Evolutionary conservation across 2,329 filamentous ascomycete species (phyloP).

Genomic region (Chaetomium sp.): DNA sequence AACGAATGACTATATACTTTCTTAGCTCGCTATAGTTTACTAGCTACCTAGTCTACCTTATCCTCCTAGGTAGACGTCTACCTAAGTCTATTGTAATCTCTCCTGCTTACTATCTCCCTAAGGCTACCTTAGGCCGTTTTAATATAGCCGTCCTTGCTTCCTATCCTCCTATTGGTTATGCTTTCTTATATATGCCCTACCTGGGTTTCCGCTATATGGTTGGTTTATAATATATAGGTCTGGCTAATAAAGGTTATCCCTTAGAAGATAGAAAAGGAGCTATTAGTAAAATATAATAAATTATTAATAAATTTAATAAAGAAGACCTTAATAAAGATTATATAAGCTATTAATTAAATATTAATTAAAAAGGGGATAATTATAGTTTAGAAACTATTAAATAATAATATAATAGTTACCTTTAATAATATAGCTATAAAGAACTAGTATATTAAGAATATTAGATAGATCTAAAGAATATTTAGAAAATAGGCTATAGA

Average conservation of each 20-base stretch:
- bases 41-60: too few relatives aligned
- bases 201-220: too few relatives aligned
- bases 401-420: not conserved
- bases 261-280: not conserved
- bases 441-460: not conserved
- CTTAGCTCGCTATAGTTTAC: too few relatives aligned
- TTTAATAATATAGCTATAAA: not conserved
- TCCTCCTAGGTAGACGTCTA: too few relatives aligned
- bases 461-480: not conserved
- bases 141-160: too few relatives aligned
- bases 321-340: not conserved
- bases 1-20: too few relatives aligned
- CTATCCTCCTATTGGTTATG: too few relatives aligned
- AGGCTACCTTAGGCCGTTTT: too few relatives aligned
- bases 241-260: not conserved
- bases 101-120: too few relatives aligned
- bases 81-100: too few relatives aligned
- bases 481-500: not conserved
- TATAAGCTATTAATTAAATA: not conserved
- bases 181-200: too few relatives aligned
- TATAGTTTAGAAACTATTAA: not conserved
- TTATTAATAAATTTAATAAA: not conserved
- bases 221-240: not conserved
- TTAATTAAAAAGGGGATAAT: not conserved
- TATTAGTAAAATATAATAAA: not conserved